A percentile compares a stretch with the other conserved stretches of the same genome.
phyloP scores from a whole-genome alignment of 805 yeast genomes.

The Starmerella kuoi region DNA sequence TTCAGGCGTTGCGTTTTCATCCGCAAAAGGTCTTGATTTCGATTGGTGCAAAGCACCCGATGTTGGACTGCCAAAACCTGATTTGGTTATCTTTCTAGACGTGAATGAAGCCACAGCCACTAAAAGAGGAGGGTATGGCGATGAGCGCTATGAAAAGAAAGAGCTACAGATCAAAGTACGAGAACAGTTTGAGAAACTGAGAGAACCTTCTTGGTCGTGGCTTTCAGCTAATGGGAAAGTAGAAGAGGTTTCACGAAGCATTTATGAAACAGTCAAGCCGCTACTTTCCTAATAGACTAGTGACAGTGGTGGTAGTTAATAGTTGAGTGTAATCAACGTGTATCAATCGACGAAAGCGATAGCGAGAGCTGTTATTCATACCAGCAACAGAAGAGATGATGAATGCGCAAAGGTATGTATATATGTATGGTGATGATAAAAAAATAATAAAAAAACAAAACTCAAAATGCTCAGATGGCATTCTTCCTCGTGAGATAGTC shows the following conservation, averaged over 20 bases:
- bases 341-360: too few species aligned
- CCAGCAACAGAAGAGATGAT: background rate
- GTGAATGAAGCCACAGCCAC: constrained; percentile 37
- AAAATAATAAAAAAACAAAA: background rate
- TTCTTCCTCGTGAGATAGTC: constrained; percentile 61
- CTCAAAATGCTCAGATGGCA: constrained; percentile 20
- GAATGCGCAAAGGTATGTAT: background rate
- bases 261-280: too few species aligned
- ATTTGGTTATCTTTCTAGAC: constrained; percentile 64
- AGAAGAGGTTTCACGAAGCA: constrained; percentile 37
- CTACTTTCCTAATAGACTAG: too few species aligned
- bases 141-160: constrained; percentile 74
- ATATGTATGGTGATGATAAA: background rate
- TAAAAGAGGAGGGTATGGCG: constrained; percentile 72
- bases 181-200: constrained; percentile 38
- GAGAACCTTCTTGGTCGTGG: constrained; percentile 32
- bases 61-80: constrained; percentile 76
- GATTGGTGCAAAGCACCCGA: constrained; percentile 80
- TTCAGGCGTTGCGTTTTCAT: constrained; percentile 85
- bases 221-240: constrained; percentile 52
- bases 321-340: background rate
- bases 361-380: too few species aligned
- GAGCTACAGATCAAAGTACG: constrained; percentile 68
- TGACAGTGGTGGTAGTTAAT: too few species aligned
- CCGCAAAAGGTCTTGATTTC: constrained; percentile 63